These are phyloP conservation scores for Cladosporium sphaerospermum DNA, from an alignment of 2,329 filamentous ascomycete genomes.

Conservation along the genomic window DNA sequence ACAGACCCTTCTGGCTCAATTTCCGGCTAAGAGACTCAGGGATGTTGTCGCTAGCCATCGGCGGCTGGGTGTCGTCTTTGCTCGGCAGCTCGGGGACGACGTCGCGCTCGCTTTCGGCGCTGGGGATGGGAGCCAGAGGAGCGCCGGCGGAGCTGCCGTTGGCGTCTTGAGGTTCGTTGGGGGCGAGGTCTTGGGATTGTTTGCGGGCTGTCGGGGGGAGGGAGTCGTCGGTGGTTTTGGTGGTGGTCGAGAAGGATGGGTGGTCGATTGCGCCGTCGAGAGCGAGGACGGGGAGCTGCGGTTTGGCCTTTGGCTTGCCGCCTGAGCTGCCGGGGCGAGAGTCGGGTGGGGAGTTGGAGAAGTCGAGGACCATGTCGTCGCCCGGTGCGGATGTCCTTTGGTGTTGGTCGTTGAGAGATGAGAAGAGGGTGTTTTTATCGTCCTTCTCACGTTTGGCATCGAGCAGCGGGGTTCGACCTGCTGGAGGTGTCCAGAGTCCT, in stretches of 20 bases:
- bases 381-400: conserved; percentile 19
- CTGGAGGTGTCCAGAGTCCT: conserved; percentile 36
- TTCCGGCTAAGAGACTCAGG: conserved; percentile 19
- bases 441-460: conserved; percentile 19
- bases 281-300: background rate
- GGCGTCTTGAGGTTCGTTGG: conserved; percentile 12
- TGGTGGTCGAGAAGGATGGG: conserved; percentile 2
- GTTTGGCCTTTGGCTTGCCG: background rate
- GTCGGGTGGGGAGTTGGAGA: conserved; percentile 27
- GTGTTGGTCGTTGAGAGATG: background rate
- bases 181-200: conserved; percentile 2
- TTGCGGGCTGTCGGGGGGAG: background rate
- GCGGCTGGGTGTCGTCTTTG: background rate
- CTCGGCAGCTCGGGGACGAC: conserved; percentile 1
- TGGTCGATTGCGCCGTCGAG: background rate
- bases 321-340: conserved; percentile 13
- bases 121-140: conserved; percentile 15
- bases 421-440: conserved; percentile 13
- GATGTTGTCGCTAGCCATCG: conserved; percentile 10
- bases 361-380: conserved; percentile 31
- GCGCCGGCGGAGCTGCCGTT: conserved; percentile 11
- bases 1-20: conserved; percentile 36
- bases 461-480: conserved; percentile 5
- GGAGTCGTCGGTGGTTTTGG: background rate
- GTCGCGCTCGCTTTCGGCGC: conserved; percentile 20